phyloP scores from a whole-genome alignment of 331 rosid genomes.

The Rosa hybrid region DNA sequence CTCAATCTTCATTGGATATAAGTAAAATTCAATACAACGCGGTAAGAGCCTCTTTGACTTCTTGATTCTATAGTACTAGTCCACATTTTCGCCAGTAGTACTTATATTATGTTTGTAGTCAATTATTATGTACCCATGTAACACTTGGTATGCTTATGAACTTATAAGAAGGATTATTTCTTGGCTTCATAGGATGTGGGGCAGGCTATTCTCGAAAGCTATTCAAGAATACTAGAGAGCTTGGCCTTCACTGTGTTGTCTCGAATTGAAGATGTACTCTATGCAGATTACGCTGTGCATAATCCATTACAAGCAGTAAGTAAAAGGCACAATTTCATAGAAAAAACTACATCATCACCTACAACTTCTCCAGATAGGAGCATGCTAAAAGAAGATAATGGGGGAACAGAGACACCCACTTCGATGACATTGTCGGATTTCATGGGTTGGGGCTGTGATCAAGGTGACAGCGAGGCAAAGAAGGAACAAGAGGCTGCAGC shows the following conservation, averaged over 20 bases:
- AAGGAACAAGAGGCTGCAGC: slow-evolving; percentile 36
- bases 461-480: slow-evolving; percentile 46
- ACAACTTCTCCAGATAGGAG: slow-evolving; percentile 37
- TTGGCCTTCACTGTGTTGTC: slow-evolving; percentile 93
- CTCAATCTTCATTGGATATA: slow-evolving; percentile 90
- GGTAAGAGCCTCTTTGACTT: slow-evolving; percentile 39
- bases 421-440: slow-evolving; percentile 83
- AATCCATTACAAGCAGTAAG: slow-evolving; percentile 35
- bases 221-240: slow-evolving; percentile 92
- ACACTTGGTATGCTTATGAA: not conserved
- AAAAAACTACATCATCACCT: slow-evolving; percentile 3
- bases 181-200: slow-evolving; percentile 78
- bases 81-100: not conserved
- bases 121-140: not conserved
- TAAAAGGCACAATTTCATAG: slow-evolving; percentile 27
- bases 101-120: not conserved
- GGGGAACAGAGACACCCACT: slow-evolving; percentile 31
- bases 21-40: slow-evolving; percentile 86
- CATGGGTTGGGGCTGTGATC: slow-evolving; percentile 86
- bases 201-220: slow-evolving; percentile 95
- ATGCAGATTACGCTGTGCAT: slow-evolving; percentile 64
- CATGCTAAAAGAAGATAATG: slow-evolving; percentile 45
- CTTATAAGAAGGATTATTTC: not conserved
- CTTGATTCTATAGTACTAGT: slow-evolving; percentile 8
- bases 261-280: slow-evolving; percentile 89